Percentiles rank a stretch among this genome's conserved stretches.
phyloP scores from a whole-genome alignment of 768 basidiomycete species.

The Panellus pusillus region DNA sequence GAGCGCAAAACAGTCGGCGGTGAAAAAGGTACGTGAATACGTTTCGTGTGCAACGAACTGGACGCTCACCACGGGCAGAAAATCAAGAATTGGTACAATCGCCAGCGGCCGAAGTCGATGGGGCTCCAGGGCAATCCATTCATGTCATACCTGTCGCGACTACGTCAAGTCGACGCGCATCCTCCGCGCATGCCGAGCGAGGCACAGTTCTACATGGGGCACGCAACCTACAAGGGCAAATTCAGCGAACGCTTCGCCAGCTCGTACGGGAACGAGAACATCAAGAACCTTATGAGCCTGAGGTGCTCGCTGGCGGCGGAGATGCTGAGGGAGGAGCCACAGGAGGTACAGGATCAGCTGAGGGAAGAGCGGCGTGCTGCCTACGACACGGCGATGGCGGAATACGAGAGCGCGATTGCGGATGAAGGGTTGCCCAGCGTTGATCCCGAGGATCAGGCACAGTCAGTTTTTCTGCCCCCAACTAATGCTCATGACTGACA shows the following conservation, averaged over 20 bases:
- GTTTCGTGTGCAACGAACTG: too few species aligned
- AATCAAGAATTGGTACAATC: constrained; percentile 1
- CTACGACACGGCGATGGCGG: not conserved
- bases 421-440: not conserved
- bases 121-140: not conserved
- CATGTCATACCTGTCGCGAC: not conserved
- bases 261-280: not conserved
- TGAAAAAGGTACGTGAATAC: not conserved
- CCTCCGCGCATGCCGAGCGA: not conserved
- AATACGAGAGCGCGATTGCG: not conserved
- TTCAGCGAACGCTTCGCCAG: not conserved
- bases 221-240: not conserved
- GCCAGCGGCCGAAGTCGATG: not conserved
- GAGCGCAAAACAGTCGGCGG: not conserved
- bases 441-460: not conserved
- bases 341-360: not conserved
- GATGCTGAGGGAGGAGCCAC: not conserved
- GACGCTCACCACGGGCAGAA: not conserved
- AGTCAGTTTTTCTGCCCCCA: not conserved
- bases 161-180: not conserved
- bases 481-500: not conserved
- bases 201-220: not conserved
- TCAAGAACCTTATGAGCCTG: not conserved
- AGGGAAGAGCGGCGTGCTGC: not conserved
- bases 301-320: not conserved